Evolutionary conservation across 257 asterid species (phyloP), one percentile per base, ranked within the genome.

Genomic region (Datura wrightii): DNA sequence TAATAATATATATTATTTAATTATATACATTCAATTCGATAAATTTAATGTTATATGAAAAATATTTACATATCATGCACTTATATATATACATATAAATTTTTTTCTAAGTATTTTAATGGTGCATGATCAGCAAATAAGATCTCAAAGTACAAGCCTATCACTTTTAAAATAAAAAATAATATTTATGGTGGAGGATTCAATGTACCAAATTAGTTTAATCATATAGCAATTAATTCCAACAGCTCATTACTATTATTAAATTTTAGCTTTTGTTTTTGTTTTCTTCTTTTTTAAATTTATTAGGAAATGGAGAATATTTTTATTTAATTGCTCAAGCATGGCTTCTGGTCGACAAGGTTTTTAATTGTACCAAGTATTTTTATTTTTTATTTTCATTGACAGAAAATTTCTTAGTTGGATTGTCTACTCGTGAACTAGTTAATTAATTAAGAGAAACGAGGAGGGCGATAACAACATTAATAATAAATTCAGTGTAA

Each of bases 221-320:
- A 74, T 74, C 81, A 31, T 74, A 13, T 74, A 48, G 24, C 42
- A 74, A 74, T 24, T 74, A 74, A 74, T 74, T 74, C 81, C 60
- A 74, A 42, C 81, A 74, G 81, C 60, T 74, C 81, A 74, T 48
- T 74, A 48, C 81, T 48, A 74, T 8, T 48, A 74, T 48, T 74
- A 2, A 74, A 74, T 24, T 48, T 14, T 24, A 74, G 10, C 42
- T 74, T 74, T 24, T 24, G 42, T 72, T 46, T 11, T 46, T 72
- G 46, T 72, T 46, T 74, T 19, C n/a, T 10, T 72, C 13, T 3
- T 46, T 72, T 44, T 72, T n/a, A n/a, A 44, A 44, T 72, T 72
- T 46, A 46, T 46, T 19, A 46, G 11, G 3, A 50, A 48, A 74
- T 74, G 42, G 24, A 48, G 14, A 74, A 11, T 48, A 36, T 10